Evolutionary conservation across 805 yeast genomes (phyloP).

Genomic region (Kazachstania martiniae): DNA sequence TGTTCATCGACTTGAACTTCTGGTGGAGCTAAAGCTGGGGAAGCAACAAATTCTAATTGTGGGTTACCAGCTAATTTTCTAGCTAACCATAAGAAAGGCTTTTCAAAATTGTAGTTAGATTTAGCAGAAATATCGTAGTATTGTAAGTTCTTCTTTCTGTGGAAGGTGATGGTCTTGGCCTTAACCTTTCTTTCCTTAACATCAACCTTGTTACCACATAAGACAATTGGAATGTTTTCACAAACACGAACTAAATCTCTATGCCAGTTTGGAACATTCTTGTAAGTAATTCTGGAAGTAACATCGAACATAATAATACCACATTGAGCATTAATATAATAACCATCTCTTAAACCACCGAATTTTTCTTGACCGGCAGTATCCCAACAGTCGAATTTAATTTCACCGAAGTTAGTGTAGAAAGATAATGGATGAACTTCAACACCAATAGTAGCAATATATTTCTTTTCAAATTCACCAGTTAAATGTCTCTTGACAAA

Average conservation of each 20-base stretch:
- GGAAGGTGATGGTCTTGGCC: slow-evolving; percentile 99
- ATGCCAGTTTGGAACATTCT: slow-evolving; percentile 99
- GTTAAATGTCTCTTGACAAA: slow-evolving; percentile 99
- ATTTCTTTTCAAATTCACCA: slow-evolving; percentile 98
- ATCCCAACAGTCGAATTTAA: slow-evolving; percentile 99
- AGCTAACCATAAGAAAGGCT: slow-evolving; percentile 99
- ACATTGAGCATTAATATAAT: slow-evolving; percentile 98
- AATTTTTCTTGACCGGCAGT: slow-evolving; percentile 99
- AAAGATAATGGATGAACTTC: slow-evolving; percentile 98
- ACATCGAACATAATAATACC: slow-evolving; percentile 99
- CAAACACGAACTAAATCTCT: slow-evolving; percentile 99
- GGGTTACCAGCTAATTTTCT: slow-evolving; percentile 98
- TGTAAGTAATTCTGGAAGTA: slow-evolving; percentile 97
- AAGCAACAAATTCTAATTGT: slow-evolving; percentile 94
- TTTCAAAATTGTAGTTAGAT: slow-evolving; percentile 98
- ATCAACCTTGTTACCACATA: slow-evolving; percentile 99
- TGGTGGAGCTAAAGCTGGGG: slow-evolving; percentile 99
- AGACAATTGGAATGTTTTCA: slow-evolving; percentile 97
- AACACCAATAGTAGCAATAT: slow-evolving; percentile 98
- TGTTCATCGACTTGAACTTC: slow-evolving; percentile 96
- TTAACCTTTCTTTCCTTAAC: slow-evolving; percentile 99
- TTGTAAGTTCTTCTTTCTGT: slow-evolving; percentile 99
- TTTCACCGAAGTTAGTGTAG: slow-evolving; percentile 97
- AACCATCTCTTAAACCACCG: slow-evolving; percentile 99
- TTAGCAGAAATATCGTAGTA: slow-evolving; percentile 99